These are phyloP conservation scores for Bolboschoenoplectus hybrid DNA, from an alignment of 202 grass and related monocot species.

Conservation along the genomic window DNA sequence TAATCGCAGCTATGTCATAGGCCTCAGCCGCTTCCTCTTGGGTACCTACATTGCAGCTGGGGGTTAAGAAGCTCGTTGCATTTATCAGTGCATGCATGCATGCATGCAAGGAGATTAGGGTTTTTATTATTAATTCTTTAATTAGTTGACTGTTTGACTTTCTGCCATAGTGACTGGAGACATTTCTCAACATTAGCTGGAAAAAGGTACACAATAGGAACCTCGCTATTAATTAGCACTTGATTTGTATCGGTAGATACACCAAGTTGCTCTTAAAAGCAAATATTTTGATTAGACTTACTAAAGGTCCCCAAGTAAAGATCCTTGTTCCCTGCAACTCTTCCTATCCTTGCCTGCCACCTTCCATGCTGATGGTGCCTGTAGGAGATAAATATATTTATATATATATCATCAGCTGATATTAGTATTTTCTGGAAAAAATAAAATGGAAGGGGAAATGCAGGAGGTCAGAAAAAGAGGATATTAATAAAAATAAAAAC, in stretches of 20 bases:
- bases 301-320: slow-evolving; percentile 98
- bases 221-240: slow-evolving; percentile 31
- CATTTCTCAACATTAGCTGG: slow-evolving; percentile 55
- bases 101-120: slow-evolving; percentile 22
- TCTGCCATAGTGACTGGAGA: slow-evolving; percentile 51
- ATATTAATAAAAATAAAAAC: slow-evolving; percentile 12
- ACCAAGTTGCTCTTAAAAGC: slow-evolving; percentile 15
- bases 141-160: slow-evolving; percentile 59
- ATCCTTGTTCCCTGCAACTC: slow-evolving; percentile 99
- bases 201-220: slow-evolving; percentile 48
- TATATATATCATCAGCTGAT: not conserved
- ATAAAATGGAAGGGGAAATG: not conserved
- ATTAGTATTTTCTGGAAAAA: not conserved
- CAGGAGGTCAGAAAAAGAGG: not conserved
- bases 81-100: slow-evolving; percentile 7
- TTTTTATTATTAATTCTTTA: slow-evolving; percentile 11
- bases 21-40: slow-evolving; percentile 98
- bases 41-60: slow-evolving; percentile 52
- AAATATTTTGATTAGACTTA: slow-evolving; percentile 47
- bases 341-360: slow-evolving; percentile 98
- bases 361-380: slow-evolving; percentile 99
- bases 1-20: slow-evolving; percentile 97
- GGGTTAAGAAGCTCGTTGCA: not conserved
- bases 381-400: slow-evolving; percentile 30
- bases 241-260: slow-evolving; percentile 10